A percentile compares a stretch with the other conserved stretches of the same genome.
Evolutionary conservation across 2,329 filamentous ascomycete genomes (phyloP).

Genomic region (Davidsoniella eucalypti): DNA sequence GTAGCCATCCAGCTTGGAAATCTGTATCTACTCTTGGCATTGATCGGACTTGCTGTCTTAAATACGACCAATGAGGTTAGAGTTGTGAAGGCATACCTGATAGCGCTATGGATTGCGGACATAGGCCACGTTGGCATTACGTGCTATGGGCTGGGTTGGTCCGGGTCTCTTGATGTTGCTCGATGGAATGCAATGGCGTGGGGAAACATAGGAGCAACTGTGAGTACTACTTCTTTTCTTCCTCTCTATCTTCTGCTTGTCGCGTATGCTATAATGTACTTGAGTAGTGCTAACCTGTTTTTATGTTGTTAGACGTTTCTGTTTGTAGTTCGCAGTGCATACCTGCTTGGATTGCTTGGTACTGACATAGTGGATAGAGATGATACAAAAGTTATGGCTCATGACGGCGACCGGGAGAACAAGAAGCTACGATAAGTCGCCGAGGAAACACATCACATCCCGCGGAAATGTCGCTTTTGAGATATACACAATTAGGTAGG

Average conservation of each 20-base stretch:
- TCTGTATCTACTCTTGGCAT: slow-evolving; percentile 46
- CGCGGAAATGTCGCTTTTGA: too few relatives aligned
- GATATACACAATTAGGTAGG: too few relatives aligned
- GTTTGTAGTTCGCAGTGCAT: neutral
- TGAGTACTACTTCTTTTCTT: slow-evolving; percentile 21
- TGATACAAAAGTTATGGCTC: too few relatives aligned
- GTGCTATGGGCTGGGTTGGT: slow-evolving; percentile 38
- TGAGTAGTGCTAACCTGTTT: neutral
- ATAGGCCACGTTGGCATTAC: slow-evolving; percentile 50
- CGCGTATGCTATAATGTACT: neutral
- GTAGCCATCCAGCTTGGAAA: slow-evolving; percentile 54
- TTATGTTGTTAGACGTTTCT: slow-evolving; percentile 3
- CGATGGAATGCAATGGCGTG: slow-evolving; percentile 56
- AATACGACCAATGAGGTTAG: slow-evolving; percentile 30
- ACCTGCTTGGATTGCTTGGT: too few relatives aligned
- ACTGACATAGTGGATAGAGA: neutral
- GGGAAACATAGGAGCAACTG: slow-evolving; percentile 54
- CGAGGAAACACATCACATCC: too few relatives aligned
- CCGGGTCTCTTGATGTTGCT: slow-evolving; percentile 33
- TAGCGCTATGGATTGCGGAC: slow-evolving; percentile 49
- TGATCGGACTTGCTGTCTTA: slow-evolving; percentile 38
- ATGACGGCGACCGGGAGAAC: too few relatives aligned
- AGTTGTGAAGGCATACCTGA: slow-evolving; percentile 50
- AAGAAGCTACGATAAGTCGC: too few relatives aligned
- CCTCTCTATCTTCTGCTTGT: neutral